A percentile compares a stretch with the other conserved stretches of the same genome.
These are phyloP conservation scores for Paxillus rubicundulus DNA, from an alignment of 768 basidiomycete genomes.

Conservation along the genomic window DNA sequence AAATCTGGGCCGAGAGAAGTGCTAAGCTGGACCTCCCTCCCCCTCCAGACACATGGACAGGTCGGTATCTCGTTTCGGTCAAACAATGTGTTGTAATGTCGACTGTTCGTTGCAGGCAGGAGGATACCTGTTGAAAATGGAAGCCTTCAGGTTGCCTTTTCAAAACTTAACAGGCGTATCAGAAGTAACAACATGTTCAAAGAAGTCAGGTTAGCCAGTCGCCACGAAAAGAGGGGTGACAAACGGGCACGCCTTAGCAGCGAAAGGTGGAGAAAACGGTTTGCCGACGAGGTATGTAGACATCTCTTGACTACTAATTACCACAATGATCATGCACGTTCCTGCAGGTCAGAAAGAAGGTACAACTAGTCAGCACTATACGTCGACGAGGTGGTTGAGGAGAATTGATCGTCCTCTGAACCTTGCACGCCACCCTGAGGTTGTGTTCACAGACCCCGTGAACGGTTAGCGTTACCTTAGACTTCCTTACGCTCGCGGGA, in stretches of 20 bases:
- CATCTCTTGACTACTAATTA: conserved; percentile 3
- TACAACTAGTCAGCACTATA: conserved; percentile 76
- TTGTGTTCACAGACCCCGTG: neutral
- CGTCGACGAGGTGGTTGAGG: conserved; percentile 66
- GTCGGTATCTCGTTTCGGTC: conserved; percentile 32
- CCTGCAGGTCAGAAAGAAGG: conserved; percentile 77
- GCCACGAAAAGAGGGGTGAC: conserved; percentile 82
- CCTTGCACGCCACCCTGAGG: conserved; percentile 5
- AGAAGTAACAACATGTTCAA: conserved; percentile 51
- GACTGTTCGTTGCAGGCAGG: conserved; percentile 48
- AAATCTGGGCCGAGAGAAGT: conserved; percentile 34
- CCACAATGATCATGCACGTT: conserved; percentile 12
- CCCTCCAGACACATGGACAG: conserved; percentile 55
- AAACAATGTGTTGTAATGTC: neutral
- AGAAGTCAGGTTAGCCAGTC: conserved; percentile 47
- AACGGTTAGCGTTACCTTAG: conserved; percentile 4
- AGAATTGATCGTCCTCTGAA: neutral
- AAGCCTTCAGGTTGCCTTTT: conserved; percentile 47
- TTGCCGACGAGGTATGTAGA: conserved; percentile 69
- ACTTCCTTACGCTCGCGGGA: conserved; percentile 2
- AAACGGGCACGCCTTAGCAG: conserved; percentile 74
- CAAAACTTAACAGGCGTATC: conserved; percentile 49
- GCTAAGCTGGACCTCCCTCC: conserved; percentile 23
- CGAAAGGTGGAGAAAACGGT: conserved; percentile 75
- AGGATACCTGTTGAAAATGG: conserved; percentile 47